Base-by-base conservation (phyloP, 495 filamentous ascomycete species). In the Neurospora cerealis region DNA sequence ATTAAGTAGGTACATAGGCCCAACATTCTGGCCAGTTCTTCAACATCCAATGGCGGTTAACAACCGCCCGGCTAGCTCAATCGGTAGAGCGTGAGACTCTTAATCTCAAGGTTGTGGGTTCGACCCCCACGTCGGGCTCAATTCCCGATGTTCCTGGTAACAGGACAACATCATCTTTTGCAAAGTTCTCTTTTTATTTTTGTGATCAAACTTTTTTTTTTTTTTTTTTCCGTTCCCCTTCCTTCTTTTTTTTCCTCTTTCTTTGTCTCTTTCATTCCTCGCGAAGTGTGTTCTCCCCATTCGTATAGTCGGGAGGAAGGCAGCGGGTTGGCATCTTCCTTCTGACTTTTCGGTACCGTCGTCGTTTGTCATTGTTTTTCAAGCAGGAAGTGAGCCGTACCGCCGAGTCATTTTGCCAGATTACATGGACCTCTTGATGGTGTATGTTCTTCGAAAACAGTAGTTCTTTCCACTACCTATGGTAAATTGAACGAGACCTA, bases 1-100 rank as follows among this genome's bases (percentile, higher is more conserved):
- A 34, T 34, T 0, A 42, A 42, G 40, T 42, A 15, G 15, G 5
- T 60, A 60, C 48, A 60, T 60, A 60, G 13, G 4, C 0, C 10
- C 10, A 13, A 15, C 13, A 15, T 60, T 8, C 11, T 60, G 11
- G 5, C 4, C 5, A 13, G 21, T 28, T 11, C 4, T 60, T 60
- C 48, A 60, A 60, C 21, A 60, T 60, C 48, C 48, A 60, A 15
- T 60, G 48, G 48, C 48, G 48, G 48, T 60, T 60, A 60, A 60
- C 48, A 28, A 28, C 48, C 48, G 70, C 70, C 70, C 70, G 78
- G 87, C 86, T 90, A 90, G 87, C 88, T 90, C 88, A 90, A 89
- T 90, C 88, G 88, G 88, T 88, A 89, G 88, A 90, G 88, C 88
- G 88, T 89, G 86, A 89, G 88, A 90, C 88, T 90, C 88, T 90